phyloP scores from a whole-genome alignment of 805 yeast genomes.

The Ogataea methylovora region DNA sequence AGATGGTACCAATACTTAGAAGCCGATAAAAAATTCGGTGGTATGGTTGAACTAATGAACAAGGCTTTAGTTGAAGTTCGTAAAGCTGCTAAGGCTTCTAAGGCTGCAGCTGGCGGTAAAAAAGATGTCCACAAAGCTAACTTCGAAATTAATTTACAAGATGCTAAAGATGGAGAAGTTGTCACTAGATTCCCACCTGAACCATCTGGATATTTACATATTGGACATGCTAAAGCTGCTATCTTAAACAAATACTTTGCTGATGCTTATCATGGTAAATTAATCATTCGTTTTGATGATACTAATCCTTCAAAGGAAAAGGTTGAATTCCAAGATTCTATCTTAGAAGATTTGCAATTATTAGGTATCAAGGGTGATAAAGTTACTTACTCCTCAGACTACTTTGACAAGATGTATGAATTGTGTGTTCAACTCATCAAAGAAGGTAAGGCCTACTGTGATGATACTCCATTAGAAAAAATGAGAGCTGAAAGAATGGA shows the following conservation, averaged over 20 bases:
- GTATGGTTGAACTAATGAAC: conserved; percentile 56
- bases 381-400: conserved; percentile 86
- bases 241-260: conserved; percentile 95
- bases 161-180: conserved; percentile 89
- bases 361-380: conserved; percentile 91
- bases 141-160: conserved; percentile 87
- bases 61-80: conserved; percentile 68
- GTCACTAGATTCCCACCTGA: conserved; percentile 99
- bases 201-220: conserved; percentile 98
- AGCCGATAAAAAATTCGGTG: conserved; percentile 59
- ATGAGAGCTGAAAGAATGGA: conserved; percentile 99
- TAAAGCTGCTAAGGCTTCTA: conserved; percentile 49
- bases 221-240: conserved; percentile 99
- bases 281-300: conserved; percentile 95
- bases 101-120: conserved; percentile 44
- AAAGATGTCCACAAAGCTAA: conserved; percentile 91
- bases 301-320: conserved; percentile 98
- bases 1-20: conserved; percentile 89
- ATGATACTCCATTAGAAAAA: conserved; percentile 86
- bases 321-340: conserved; percentile 88
- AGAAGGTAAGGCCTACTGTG: conserved; percentile 96
- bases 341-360: conserved; percentile 83
- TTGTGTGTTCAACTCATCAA: conserved; percentile 80
- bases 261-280: conserved; percentile 89
- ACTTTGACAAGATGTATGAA: conserved; percentile 88